Base-by-base conservation (phyloP, 1,139 yeast genomes). In the Hyphopichia pseudoburtonii region DNA sequence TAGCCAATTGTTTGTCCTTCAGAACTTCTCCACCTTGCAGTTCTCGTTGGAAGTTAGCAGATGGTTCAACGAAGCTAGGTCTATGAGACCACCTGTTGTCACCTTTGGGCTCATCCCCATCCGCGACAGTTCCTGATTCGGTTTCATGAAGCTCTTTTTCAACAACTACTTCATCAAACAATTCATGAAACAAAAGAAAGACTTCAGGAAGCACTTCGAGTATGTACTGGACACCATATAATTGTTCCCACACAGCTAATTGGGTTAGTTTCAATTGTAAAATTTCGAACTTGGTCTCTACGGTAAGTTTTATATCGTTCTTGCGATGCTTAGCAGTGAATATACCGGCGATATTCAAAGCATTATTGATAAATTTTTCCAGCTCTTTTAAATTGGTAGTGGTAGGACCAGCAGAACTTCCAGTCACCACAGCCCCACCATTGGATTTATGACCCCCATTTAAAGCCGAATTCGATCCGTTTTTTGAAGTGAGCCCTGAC, bases 201-300 rank as follows among this genome's bases (percentile, higher is more conserved):
- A 86, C 73, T 35, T 80, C 89, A 2, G 86, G 76, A 18, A 89
- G 60, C 34, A 70, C 67, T 36, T 83, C 89, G 47, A 87, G 59
- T 3, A 89, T 80, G 34, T 75, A 77, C 22, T 73, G 70, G 1
- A 75, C 65, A 3, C 89, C 92, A 40, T 80, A 70, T 8, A 75
- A 63, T 7, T 80, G 73, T 52, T 87, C 94, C 41, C 80, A 64
- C 12, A 88, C 68, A 3, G 90, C 82, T 35, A 88, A 62, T 48
- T 85, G 89, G 0, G 96, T 83, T 58, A 86, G 69, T 50, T 86
- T 86, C 52, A 88, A 66, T 54, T 86, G 88, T 22, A 88, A 56
- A 29, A 82, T 77, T 42, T 78, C 79, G 49, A 73, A 67, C 50
- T 78, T 82, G 38, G 71, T 69, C 31, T 60, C 58, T 5, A 55